A percentile compares a stretch with the other conserved stretches of the same genome.
These are phyloP conservation scores for Malassezia pachydermatis DNA, from an alignment of 1,284 basidiomycete genomes.

Conservation along the genomic window DNA sequence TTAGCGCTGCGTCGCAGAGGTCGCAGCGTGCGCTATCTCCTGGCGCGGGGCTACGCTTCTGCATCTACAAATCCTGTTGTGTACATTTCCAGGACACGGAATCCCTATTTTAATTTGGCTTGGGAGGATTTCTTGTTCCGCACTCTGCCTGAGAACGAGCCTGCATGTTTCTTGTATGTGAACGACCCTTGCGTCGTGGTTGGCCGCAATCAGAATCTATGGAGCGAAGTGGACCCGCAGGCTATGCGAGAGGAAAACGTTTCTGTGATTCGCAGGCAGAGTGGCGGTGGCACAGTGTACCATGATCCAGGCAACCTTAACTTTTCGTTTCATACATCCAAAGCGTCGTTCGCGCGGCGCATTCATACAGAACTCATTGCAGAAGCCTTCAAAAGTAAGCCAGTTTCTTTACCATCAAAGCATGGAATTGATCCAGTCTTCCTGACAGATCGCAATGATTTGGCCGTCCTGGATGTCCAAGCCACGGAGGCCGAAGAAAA, in stretches of 20 bases:
- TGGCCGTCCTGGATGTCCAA: constrained; percentile 22
- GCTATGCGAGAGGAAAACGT: constrained; percentile 55
- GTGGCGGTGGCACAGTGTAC: constrained; percentile 95
- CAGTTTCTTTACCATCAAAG: constrained; percentile 15
- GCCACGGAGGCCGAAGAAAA: constrained; percentile 10
- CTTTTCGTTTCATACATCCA: constrained; percentile 83
- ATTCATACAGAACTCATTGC: constrained; percentile 69
- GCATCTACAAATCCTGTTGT: not conserved
- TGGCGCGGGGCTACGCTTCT: not conserved
- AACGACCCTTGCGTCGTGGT: constrained; percentile 85
- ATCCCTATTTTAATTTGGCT: constrained; percentile 86
- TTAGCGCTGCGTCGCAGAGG: not conserved
- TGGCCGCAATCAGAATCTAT: constrained; percentile 88
- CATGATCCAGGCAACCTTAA: constrained; percentile 96
- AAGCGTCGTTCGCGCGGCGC: constrained; percentile 67
- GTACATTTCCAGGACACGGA: constrained; percentile 69
- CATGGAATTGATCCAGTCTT: constrained; percentile 4
- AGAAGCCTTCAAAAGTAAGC: constrained; percentile 60
- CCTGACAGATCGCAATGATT: constrained; percentile 81
- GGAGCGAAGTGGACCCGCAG: constrained; percentile 81
- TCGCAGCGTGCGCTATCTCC: not conserved
- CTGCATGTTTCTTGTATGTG: constrained; percentile 72
- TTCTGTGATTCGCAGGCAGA: constrained; percentile 73
- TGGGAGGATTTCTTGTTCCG: constrained; percentile 60
- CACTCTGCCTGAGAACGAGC: constrained; percentile 16